Conservation (phyloP, 2,329 filamentous ascomycete species). For the Monosporascus sp. region DNA sequence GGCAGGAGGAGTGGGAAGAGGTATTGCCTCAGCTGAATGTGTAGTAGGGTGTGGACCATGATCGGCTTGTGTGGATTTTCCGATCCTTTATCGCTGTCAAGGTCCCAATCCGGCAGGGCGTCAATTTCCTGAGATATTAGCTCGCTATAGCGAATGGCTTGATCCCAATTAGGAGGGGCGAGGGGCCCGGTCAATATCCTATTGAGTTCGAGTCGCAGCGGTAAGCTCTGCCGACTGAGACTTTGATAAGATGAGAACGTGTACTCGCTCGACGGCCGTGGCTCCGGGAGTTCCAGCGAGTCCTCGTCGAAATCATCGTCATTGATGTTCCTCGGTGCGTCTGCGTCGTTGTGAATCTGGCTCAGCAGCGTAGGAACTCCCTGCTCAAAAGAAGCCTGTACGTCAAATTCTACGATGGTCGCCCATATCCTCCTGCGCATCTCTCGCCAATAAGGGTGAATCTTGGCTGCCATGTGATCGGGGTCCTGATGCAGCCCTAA, state of each 20-base stretch:
- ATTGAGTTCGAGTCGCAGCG: slow-evolving; percentile 51
- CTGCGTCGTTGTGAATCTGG: slow-evolving; percentile 50
- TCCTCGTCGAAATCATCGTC: slow-evolving; percentile 53
- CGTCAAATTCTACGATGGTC: slow-evolving; percentile 56
- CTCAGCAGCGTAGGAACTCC: slow-evolving; percentile 53
- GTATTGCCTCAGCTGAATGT: slow-evolving; percentile 56
- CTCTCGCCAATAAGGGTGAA: slow-evolving; percentile 55
- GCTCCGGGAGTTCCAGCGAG: slow-evolving; percentile 44
- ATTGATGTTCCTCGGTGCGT: slow-evolving; percentile 51
- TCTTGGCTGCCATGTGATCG: slow-evolving; percentile 46
- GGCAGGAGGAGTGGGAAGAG: slow-evolving; percentile 57
- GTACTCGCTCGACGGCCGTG: slow-evolving; percentile 47
- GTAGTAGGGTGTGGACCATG: slow-evolving; percentile 53
- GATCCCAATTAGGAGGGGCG: slow-evolving; percentile 54
- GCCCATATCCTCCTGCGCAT: slow-evolving; percentile 58
- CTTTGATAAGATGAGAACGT: slow-evolving; percentile 56
- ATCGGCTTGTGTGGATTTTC: slow-evolving; percentile 47
- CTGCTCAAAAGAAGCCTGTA: slow-evolving; percentile 57
- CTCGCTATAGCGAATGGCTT: slow-evolving; percentile 56
- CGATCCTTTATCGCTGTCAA: slow-evolving; percentile 30
- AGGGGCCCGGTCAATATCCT: slow-evolving; percentile 49
- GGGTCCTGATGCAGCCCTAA: slow-evolving; percentile 56
- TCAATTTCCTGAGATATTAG: slow-evolving; percentile 57
- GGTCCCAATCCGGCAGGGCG: slow-evolving; percentile 51
- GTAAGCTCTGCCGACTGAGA: slow-evolving; percentile 49